These are phyloP conservation scores for Candida pseudofarinosa DNA, from an alignment of 805 yeast species.

Conservation along the genomic window DNA sequence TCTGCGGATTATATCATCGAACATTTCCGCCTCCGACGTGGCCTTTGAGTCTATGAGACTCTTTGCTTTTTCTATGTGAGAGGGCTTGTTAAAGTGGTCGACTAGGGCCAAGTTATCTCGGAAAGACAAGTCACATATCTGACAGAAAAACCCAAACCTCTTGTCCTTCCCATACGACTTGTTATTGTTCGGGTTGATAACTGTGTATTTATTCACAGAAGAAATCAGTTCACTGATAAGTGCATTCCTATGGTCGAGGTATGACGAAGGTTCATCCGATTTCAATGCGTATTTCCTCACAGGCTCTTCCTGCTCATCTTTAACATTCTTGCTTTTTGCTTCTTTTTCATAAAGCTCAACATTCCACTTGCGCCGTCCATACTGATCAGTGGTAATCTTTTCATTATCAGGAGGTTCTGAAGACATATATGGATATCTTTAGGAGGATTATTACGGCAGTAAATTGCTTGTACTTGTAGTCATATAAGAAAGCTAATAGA, in stretches of 20 bases:
- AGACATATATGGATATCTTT: no score
- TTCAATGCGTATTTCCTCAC: slow-evolving; percentile 3
- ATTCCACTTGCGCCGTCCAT: slow-evolving; percentile 74
- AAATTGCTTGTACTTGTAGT: no score
- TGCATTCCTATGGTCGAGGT: slow-evolving; percentile 27
- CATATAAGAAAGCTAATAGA: background rate
- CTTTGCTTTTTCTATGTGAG: slow-evolving; percentile 46
- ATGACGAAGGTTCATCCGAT: slow-evolving; percentile 14
- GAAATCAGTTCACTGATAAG: slow-evolving; percentile 27
- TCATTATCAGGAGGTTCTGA: slow-evolving; percentile 7
- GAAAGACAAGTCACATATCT: slow-evolving; percentile 71
- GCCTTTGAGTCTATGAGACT: slow-evolving; percentile 6
- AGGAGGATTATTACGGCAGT: no score
- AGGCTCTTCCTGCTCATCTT: background rate
- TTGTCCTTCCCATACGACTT: slow-evolving; percentile 34
- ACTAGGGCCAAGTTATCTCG: slow-evolving; percentile 78
- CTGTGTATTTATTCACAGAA: slow-evolving; percentile 32
- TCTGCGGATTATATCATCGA: slow-evolving; percentile 34
- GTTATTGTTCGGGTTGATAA: slow-evolving; percentile 22
- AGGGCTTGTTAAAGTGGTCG: slow-evolving; percentile 78
- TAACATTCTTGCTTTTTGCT: slow-evolving; percentile 26
- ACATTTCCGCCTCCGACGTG: slow-evolving; percentile 11
- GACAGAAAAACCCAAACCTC: slow-evolving; percentile 85
- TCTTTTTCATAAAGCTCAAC: slow-evolving; percentile 56
- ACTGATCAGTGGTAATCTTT: slow-evolving; percentile 34